Evolutionary conservation across 108 stramenopile species (phyloP).

Genomic region (Hondaea fermentalgiana): DNA sequence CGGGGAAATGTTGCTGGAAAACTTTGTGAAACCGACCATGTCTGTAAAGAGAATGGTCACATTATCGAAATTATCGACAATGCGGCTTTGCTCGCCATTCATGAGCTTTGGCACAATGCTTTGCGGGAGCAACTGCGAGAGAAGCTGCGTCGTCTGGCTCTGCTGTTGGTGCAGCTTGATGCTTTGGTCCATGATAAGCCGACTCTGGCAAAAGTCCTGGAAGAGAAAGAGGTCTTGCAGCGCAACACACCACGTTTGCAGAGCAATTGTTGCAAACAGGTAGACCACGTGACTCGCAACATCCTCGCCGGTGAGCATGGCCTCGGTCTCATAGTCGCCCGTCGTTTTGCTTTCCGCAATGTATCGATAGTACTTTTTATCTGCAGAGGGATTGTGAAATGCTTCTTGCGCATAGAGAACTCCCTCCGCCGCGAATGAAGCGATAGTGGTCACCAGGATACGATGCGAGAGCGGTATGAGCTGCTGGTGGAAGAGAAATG

Average conservation of each 20-base stretch:
- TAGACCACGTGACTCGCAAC: neutral
- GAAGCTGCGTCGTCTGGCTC: neutral
- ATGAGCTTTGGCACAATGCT: slow-evolving; percentile 17
- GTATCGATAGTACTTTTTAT: neutral
- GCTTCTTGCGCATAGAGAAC: neutral
- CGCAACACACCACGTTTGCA: neutral
- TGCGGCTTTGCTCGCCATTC: neutral
- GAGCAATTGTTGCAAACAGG: neutral
- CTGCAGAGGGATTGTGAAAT: neutral
- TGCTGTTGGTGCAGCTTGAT: neutral
- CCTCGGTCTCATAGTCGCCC: neutral
- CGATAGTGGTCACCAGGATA: neutral
- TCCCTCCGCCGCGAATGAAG: neutral
- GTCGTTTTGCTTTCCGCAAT: neutral
- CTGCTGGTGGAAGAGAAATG: neutral
- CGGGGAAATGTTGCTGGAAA: slow-evolving; percentile 23
- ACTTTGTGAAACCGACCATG: slow-evolving; percentile 38
- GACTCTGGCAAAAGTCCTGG: slow-evolving; percentile 22
- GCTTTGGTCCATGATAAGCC: slow-evolving; percentile 9
- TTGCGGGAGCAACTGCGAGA: slow-evolving; percentile 21
- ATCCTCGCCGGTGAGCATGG: neutral
- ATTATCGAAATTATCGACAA: neutral
- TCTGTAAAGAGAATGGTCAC: slow-evolving; percentile 43
- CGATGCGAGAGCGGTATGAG: neutral
- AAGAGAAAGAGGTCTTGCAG: neutral